Percentiles rank a stretch among this genome's conserved stretches.
Conservation (phyloP, 2,329 filamentous ascomycete genomes). For the Karstenula rhodostoma region DNA sequence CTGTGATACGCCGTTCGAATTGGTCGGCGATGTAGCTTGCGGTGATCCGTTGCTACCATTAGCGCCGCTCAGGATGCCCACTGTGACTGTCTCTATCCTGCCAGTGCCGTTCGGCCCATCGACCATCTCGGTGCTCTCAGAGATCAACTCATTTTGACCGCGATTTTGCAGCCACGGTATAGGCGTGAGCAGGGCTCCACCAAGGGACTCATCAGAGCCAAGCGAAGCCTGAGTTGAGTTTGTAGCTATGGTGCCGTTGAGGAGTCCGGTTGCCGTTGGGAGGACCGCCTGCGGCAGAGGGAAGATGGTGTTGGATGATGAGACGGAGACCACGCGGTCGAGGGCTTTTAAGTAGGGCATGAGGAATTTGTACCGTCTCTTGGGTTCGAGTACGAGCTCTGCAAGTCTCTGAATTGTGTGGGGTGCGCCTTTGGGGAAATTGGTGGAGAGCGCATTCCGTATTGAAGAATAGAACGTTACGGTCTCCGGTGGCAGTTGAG, state of each 20-base stretch:
- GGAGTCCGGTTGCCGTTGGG: conserved; percentile 56
- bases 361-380: conserved; percentile 79
- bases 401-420: conserved; percentile 92
- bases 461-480: conserved; percentile 46
- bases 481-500: conserved; percentile 41
- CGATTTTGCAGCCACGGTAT: conserved; percentile 80
- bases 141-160: conserved; percentile 68
- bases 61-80: conserved; percentile 62
- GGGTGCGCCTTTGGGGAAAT: conserved; percentile 79
- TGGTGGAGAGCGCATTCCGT: conserved; percentile 64
- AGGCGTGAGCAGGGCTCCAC: conserved; percentile 89
- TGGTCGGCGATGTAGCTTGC: conserved; percentile 11
- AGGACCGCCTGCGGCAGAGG: conserved; percentile 75
- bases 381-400: conserved; percentile 82
- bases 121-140: conserved; percentile 80
- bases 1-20: conserved; percentile 27
- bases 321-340: conserved; percentile 89
- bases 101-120: conserved; percentile 82
- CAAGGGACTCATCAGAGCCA: conserved; percentile 87
- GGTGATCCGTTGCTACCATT: conserved; percentile 11
- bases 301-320: conserved; percentile 80
- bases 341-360: conserved; percentile 88
- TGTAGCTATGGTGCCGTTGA: conserved; percentile 68
- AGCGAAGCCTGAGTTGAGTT: conserved; percentile 54
- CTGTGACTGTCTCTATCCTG: conserved; percentile 80